Evolutionary conservation across 108 stramenopile genomes (phyloP).

Genomic region (Craspedostauros australis): DNA sequence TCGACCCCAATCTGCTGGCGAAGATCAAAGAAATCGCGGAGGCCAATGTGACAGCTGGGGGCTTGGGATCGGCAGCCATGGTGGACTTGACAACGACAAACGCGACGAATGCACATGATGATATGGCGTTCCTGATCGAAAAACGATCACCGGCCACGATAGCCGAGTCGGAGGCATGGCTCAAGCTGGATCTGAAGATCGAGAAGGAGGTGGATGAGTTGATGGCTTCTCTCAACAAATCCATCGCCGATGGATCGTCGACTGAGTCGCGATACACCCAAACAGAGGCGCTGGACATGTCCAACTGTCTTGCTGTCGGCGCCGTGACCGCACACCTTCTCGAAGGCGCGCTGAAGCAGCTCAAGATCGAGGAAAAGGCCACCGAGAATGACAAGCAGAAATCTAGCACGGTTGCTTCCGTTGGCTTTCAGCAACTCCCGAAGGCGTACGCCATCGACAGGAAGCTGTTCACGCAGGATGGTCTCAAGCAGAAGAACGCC

Average conservation of each 20-base stretch:
- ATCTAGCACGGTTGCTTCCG: conserved; percentile 3
- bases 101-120: background rate
- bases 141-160: conserved; percentile 26
- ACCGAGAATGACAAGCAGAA: conserved; percentile 7
- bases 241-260: conserved; percentile 36
- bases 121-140: conserved; percentile 32
- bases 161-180: conserved; percentile 50
- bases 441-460: conserved; percentile 24
- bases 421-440: background rate
- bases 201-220: conserved; percentile 48
- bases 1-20: conserved; percentile 61
- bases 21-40: conserved; percentile 70
- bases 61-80: conserved; percentile 3
- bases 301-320: conserved; percentile 26
- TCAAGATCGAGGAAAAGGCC: conserved; percentile 20
- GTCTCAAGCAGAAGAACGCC: conserved; percentile 61
- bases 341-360: conserved; percentile 21
- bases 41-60: conserved; percentile 32
- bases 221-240: conserved; percentile 42
- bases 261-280: conserved; percentile 32
- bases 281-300: conserved; percentile 38
- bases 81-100: background rate
- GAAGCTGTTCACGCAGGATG: conserved; percentile 69
- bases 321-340: conserved; percentile 31
- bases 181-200: conserved; percentile 48